A percentile compares a stretch with the other conserved stretches of the same genome.
Evolutionary conservation across 768 basidiomycete species (phyloP).

Genomic region (Clavaria fumosa): DNA sequence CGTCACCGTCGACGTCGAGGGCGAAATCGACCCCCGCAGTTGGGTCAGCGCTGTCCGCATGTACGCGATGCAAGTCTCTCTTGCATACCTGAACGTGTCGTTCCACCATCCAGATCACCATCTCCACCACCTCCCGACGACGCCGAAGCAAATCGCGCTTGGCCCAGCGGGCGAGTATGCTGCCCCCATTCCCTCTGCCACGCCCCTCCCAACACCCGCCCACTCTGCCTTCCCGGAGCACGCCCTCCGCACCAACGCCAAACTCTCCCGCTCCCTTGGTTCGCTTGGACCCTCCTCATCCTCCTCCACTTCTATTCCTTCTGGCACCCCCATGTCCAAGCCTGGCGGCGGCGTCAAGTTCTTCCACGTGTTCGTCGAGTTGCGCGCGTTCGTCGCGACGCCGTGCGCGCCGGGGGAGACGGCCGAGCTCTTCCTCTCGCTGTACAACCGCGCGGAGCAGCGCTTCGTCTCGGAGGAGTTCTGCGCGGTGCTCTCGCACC

Average conservation of each 20-base stretch:
- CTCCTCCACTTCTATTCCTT: slow-evolving; percentile 24
- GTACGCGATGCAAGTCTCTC: slow-evolving; percentile 77
- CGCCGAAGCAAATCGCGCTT: slow-evolving; percentile 23
- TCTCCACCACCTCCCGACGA: too few relatives aligned
- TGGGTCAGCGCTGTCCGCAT: slow-evolving; percentile 85
- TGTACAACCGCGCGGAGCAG: slow-evolving; percentile 71
- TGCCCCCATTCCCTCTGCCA: too few relatives aligned
- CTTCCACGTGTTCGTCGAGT: slow-evolving; percentile 80
- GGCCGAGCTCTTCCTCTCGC: slow-evolving; percentile 84
- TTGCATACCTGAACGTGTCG: slow-evolving; percentile 51
- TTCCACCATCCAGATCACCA: too few relatives aligned
- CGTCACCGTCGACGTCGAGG: slow-evolving; percentile 80
- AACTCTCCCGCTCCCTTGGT: slow-evolving; percentile 23
- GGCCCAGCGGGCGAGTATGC: slow-evolving; percentile 39
- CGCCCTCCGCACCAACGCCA: slow-evolving; percentile 23
- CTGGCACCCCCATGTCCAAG: too few relatives aligned
- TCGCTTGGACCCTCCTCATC: slow-evolving; percentile 15
- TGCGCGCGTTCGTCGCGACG: slow-evolving; percentile 84
- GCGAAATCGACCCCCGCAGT: slow-evolving; percentile 62
- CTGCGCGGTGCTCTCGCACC: slow-evolving; percentile 79
- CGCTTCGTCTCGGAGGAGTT: slow-evolving; percentile 93
- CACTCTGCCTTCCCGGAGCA: slow-evolving; percentile 60
- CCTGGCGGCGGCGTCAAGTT: too few relatives aligned
- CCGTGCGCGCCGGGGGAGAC: slow-evolving; percentile 85
- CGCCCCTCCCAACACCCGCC: slow-evolving; percentile 34